Percentiles rank a stretch among this genome's conserved stretches.
Conservation (phyloP, 2,329 filamentous ascomycete genomes). For the Xylariaceae sp. region DNA sequence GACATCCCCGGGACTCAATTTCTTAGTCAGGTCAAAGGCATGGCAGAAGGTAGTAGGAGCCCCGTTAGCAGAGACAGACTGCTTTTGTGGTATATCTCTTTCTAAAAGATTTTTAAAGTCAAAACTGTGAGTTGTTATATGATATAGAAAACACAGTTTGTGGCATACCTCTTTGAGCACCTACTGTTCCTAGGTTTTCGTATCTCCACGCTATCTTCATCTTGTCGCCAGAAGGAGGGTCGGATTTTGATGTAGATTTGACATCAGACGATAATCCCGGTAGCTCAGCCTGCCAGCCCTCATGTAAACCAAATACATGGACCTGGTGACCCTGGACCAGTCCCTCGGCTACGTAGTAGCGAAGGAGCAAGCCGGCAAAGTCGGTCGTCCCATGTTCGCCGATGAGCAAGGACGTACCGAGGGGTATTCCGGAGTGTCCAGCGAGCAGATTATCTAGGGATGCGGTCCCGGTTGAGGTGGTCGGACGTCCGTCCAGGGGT, state of each 20-base stretch:
- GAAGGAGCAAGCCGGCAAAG: conserved; percentile 77
- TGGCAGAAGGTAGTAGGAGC: conserved; percentile 58
- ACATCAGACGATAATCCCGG: conserved; percentile 60
- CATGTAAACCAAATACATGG: conserved; percentile 76
- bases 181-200: conserved; percentile 73
- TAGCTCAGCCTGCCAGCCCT: conserved; percentile 77
- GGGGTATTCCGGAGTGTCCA: conserved; percentile 77
- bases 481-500: conserved; percentile 79
- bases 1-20: conserved; percentile 48
- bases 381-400: conserved; percentile 93
- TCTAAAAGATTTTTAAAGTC: conserved; percentile 20
- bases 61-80: conserved; percentile 12
- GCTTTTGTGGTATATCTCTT: conserved; percentile 24
- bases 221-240: conserved; percentile 55
- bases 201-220: conserved; percentile 99
- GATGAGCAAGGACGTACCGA: conserved; percentile 76
- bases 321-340: conserved; percentile 86
- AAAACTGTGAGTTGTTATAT: background rate
- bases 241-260: conserved; percentile 38
- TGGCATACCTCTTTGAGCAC: conserved; percentile 60
- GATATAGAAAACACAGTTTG: conserved; percentile 4
- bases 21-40: conserved; percentile 66
- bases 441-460: conserved; percentile 83
- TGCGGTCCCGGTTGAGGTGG: conserved; percentile 84
- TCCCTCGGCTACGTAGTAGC: conserved; percentile 91